These are phyloP conservation scores for Phialocephala sp. DNA, from an alignment of 2,329 filamentous ascomycete genomes.

Conservation along the genomic window DNA sequence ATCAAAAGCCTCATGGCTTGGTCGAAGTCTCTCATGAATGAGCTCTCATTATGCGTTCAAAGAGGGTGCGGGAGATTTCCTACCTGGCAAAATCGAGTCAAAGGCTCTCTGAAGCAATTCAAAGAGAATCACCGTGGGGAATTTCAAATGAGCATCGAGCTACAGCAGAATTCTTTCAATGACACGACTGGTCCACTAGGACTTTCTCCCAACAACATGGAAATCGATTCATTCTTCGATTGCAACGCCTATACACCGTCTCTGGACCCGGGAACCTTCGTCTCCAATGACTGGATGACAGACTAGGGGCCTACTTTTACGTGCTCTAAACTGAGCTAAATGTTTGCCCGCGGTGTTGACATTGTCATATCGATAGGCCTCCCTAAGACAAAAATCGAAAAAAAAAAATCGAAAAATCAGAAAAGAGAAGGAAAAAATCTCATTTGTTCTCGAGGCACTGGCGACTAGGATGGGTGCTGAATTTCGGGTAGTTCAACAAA, in stretches of 20 bases:
- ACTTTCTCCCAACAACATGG: neutral
- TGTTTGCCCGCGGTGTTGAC: neutral
- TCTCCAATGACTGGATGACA: neutral
- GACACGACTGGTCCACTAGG: neutral
- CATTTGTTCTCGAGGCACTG: neutral
- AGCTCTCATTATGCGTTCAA: neutral
- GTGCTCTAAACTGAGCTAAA: constrained; percentile 7
- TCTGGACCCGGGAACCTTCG: neutral
- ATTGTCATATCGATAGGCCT: neutral
- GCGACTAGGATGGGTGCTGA: neutral
- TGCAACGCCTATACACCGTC: neutral
- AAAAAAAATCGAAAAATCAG: neutral
- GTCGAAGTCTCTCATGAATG: neutral
- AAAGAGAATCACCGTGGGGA: neutral
- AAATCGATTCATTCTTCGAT: neutral
- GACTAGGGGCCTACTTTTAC: neutral
- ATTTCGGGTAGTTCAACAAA: neutral
- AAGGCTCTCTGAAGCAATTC: neutral
- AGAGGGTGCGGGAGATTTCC: neutral
- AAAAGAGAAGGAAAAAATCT: neutral
- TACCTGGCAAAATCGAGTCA: neutral
- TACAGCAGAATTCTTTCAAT: neutral
- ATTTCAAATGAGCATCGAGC: neutral
- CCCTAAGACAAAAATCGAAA: too few species aligned
- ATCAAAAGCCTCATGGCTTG: neutral